These are phyloP conservation scores for Hypoxylon sp. DNA, from an alignment of 2,329 filamentous ascomycete species.

Conservation along the genomic window DNA sequence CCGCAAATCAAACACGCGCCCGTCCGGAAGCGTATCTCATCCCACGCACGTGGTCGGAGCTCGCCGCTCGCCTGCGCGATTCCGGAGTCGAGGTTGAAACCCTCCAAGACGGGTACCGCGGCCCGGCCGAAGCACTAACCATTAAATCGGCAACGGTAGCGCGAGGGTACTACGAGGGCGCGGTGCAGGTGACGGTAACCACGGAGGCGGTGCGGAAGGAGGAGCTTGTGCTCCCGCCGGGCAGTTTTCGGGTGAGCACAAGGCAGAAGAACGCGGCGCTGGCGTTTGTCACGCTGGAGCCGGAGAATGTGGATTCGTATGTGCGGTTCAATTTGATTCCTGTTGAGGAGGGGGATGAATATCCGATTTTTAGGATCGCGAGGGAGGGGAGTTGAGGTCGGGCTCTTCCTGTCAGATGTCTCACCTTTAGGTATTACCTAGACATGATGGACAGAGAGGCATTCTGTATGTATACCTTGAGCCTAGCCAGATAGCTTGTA, in stretches of 20 bases:
- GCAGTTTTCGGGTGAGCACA: constrained; percentile 47
- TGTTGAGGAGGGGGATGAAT: constrained; percentile 47
- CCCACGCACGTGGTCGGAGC: constrained; percentile 46
- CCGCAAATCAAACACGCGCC: constrained; percentile 45
- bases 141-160: constrained; percentile 43
- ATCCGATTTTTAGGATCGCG: constrained; percentile 49
- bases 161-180: constrained; percentile 47
- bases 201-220: constrained; percentile 36
- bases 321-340: constrained; percentile 50
- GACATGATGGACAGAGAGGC: no score
- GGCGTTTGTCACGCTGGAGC: constrained; percentile 51
- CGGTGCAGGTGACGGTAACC: constrained; percentile 48
- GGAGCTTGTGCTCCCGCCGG: constrained; percentile 43
- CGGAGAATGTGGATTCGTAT: constrained; percentile 51
- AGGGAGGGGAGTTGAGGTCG: not conserved
- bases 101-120: constrained; percentile 45
- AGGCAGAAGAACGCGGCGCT: constrained; percentile 50
- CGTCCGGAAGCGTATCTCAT: constrained; percentile 51
- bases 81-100: constrained; percentile 47
- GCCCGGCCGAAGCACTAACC: constrained; percentile 44
- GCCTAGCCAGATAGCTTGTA: no score
- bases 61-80: constrained; percentile 45
- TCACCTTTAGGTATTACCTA: no score
- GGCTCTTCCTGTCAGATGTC: no score
- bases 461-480: no score